These are phyloP conservation scores for Yamadazyma paraphyllophila DNA, from an alignment of 805 yeast species.

Conservation along the genomic window DNA sequence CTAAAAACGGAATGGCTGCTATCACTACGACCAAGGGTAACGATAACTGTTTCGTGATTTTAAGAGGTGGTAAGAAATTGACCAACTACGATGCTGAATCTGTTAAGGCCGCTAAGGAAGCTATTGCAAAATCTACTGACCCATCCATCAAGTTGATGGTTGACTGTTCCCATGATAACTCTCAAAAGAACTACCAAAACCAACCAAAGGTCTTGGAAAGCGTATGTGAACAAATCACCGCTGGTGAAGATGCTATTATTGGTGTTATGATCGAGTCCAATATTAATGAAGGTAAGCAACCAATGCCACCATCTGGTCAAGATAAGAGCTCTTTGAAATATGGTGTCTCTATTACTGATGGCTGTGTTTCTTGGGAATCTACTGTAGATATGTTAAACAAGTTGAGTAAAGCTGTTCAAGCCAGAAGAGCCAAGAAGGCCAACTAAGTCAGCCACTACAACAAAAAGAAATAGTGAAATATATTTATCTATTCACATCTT, in stretches of 20 bases:
- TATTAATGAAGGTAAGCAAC: conserved; percentile 89
- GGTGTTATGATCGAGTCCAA: conserved; percentile 98
- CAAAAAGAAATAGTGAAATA: not conserved
- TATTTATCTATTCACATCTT: too few species aligned
- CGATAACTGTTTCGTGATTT: conserved; percentile 81
- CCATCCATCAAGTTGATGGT: conserved; percentile 76
- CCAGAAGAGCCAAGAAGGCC: conserved; percentile 53
- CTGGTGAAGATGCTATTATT: conserved; percentile 74
- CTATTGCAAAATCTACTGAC: conserved; percentile 52
- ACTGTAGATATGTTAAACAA: conserved; percentile 70
- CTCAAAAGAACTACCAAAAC: conserved; percentile 84
- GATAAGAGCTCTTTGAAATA: conserved; percentile 57
- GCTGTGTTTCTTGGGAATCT: conserved; percentile 88
- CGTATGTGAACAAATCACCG: conserved; percentile 73
- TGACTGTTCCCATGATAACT: conserved; percentile 97
- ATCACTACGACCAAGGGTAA: conserved; percentile 96
- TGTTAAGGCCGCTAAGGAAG: conserved; percentile 63
- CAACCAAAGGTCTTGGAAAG: conserved; percentile 85
- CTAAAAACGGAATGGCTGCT: conserved; percentile 95
- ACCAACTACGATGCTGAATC: conserved; percentile 83
- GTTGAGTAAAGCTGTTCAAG: conserved; percentile 76
- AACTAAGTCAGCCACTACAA: not conserved
- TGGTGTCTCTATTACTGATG: conserved; percentile 97
- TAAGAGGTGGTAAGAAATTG: conserved; percentile 94
- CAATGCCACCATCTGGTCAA: conserved; percentile 76